These are phyloP conservation scores for Arabidopsis arenosa DNA, from an alignment of 345 rosid species.

Conservation along the genomic window DNA sequence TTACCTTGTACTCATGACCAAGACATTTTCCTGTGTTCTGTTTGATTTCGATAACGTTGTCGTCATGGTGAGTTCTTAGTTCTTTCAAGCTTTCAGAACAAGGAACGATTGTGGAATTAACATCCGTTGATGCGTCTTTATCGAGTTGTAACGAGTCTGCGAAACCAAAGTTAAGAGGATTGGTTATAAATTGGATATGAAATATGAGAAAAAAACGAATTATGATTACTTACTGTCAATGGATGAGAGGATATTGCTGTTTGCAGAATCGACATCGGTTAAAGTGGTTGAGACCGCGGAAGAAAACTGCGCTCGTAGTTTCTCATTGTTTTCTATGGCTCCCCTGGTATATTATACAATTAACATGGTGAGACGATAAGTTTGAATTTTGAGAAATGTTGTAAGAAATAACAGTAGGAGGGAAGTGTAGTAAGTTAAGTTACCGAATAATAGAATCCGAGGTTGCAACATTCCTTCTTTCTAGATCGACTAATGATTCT, in stretches of 20 bases:
- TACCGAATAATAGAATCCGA: slow-evolving; percentile 84
- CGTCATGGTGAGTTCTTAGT: slow-evolving; percentile 76
- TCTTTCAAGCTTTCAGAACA: slow-evolving; percentile 75
- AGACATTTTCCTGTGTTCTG: slow-evolving; percentile 86
- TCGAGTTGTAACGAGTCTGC: slow-evolving; percentile 94
- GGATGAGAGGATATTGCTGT: slow-evolving; percentile 63
- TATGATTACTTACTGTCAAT: slow-evolving; percentile 66
- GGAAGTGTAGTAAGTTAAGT: slow-evolving; percentile 22
- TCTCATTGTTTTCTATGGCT: slow-evolving; percentile 73
- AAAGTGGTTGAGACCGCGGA: slow-evolving; percentile 71
- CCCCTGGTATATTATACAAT: slow-evolving; percentile 51
- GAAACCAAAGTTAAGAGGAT: not conserved
- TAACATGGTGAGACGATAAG: not conserved
- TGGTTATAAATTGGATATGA: not conserved
- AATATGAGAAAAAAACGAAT: not conserved
- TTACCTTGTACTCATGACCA: slow-evolving; percentile 76
- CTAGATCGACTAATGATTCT: slow-evolving; percentile 76
- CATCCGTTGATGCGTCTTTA: slow-evolving; percentile 72
- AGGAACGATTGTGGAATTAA: slow-evolving; percentile 76
- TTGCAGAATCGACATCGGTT: slow-evolving; percentile 62
- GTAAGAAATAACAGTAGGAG: not conserved
- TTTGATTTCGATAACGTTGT: slow-evolving; percentile 74
- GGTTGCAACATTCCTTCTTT: slow-evolving; percentile 72
- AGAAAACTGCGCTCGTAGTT: slow-evolving; percentile 60
- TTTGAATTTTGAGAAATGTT: not conserved